Evolutionary conservation across 106 monocot species (phyloP).

Genomic region (Triglochin maritima): DNA sequence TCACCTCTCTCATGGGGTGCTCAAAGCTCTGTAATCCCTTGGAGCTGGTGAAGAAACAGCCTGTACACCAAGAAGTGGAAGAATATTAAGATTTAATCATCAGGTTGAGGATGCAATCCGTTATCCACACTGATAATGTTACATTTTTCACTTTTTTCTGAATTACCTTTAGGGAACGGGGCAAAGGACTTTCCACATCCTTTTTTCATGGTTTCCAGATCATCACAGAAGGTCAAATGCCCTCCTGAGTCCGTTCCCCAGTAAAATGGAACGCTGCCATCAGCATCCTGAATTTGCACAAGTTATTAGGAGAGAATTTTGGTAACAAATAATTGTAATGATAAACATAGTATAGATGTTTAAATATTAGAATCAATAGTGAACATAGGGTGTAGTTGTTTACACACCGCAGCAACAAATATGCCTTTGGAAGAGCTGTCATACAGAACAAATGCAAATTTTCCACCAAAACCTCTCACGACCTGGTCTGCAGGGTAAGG

Average conservation of each 20-base stretch:
- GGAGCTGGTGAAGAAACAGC: slow-evolving; percentile 74
- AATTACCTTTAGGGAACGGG: slow-evolving; percentile 76
- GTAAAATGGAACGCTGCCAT: slow-evolving; percentile 68
- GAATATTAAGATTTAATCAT: slow-evolving; percentile 7
- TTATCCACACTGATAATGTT: slow-evolving; percentile 8
- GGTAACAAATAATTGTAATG: neutral
- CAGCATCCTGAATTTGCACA: slow-evolving; percentile 39
- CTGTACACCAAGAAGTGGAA: slow-evolving; percentile 29
- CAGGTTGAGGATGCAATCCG: neutral
- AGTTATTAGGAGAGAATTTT: neutral
- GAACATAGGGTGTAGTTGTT: neutral
- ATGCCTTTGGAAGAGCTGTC: slow-evolving; percentile 42
- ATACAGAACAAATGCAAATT: slow-evolving; percentile 71
- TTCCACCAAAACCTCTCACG: slow-evolving; percentile 64
- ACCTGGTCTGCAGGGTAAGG: slow-evolving; percentile 85
- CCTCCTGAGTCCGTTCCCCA: slow-evolving; percentile 66
- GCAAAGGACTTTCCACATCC: slow-evolving; percentile 82
- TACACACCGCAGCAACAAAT: slow-evolving; percentile 71
- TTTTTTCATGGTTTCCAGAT: slow-evolving; percentile 47
- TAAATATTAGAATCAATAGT: neutral
- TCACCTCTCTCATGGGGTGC: slow-evolving; percentile 61
- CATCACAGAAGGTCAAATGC: slow-evolving; percentile 57
- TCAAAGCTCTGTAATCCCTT: slow-evolving; percentile 75
- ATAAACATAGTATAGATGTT: neutral
- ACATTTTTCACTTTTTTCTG: slow-evolving; percentile 14